These are phyloP conservation scores for Neophaeococcomyces aloes DNA, from an alignment of 2,329 filamentous ascomycete genomes.

Conservation along the genomic window DNA sequence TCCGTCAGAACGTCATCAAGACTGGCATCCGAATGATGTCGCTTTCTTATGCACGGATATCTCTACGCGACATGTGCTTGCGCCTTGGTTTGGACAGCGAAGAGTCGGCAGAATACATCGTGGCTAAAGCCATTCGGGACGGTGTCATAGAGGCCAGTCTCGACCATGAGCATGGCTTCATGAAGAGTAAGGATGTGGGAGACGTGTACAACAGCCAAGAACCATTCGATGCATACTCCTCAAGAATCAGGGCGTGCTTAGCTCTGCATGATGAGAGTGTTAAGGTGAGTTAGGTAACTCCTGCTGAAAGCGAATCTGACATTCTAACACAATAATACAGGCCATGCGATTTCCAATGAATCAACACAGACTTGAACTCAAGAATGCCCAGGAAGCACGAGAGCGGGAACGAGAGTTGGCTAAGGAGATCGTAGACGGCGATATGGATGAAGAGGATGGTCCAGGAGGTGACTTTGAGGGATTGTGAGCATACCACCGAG, in stretches of 20 bases:
- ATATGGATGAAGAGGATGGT: slow-evolving; percentile 92
- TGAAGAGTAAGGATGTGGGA: slow-evolving; percentile 95
- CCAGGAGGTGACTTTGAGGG: slow-evolving; percentile 84
- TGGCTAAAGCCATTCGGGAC: slow-evolving; percentile 94
- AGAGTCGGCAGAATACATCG: slow-evolving; percentile 97
- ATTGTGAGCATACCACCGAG: slow-evolving; percentile 47
- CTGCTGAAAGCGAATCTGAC: background rate
- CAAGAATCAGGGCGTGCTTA: slow-evolving; percentile 85
- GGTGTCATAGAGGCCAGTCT: slow-evolving; percentile 93
- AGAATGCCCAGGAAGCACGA: slow-evolving; percentile 96
- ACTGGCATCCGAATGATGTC: slow-evolving; percentile 99
- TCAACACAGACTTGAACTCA: slow-evolving; percentile 90
- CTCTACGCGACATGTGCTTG: slow-evolving; percentile 92
- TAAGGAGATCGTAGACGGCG: slow-evolving; percentile 97
- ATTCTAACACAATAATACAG: slow-evolving; percentile 36
- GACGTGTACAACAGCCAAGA: slow-evolving; percentile 95
- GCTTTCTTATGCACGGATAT: slow-evolving; percentile 93
- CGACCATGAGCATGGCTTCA: slow-evolving; percentile 88
- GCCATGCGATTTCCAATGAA: slow-evolving; percentile 99
- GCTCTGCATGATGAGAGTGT: slow-evolving; percentile 94
- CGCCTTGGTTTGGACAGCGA: slow-evolving; percentile 87
- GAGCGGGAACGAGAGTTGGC: slow-evolving; percentile 94
- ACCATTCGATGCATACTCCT: slow-evolving; percentile 94
- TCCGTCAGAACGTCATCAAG: slow-evolving; percentile 98
- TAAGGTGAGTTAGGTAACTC: slow-evolving; percentile 52